Evolutionary conservation across 2,329 filamentous ascomycete species (phyloP), one percentile per base, ranked within the genome.

Genomic region (Aspergillus ochraceus): DNA sequence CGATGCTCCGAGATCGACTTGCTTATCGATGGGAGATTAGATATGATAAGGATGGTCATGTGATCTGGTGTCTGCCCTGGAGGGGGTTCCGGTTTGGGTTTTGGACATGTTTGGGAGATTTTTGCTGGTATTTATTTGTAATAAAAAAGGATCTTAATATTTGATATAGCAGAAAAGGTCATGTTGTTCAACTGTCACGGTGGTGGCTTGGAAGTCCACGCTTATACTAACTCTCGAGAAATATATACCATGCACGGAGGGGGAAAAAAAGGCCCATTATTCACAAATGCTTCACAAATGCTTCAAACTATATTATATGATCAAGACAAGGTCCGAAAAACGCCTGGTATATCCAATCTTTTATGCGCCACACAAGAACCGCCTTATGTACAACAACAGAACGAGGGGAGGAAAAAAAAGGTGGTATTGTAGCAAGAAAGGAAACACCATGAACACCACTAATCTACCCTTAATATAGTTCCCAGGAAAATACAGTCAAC

Each of bases 341-440:
- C 57, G 52, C 57, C 57, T 63, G 60, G 60, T 60, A 63, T 63
- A 63, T 59, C 60, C 50, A 22, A 58, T 60, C 53, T 55, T 53
- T 55, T 49, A 14, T 54, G 52, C 36, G 54, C 50, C 55, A 60
- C 29, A 58, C 29, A 58, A 12, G 54, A 58, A 49, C 32, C 29
- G 29, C 45, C 54, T 53, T 62, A 64, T 64, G 45, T 64, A 65
- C 63, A 60, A 52, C 50, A 55, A 32, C n/a, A 58, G 14, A 57
- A 49, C 39, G 45, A 45, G 20, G 57, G 42, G 19, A 29, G 45
- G 45, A 24, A 29, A 52, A 49, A 11, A 32, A 26, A 49, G 14
- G 36, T 42, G 36, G 36, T 42, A 42, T 42, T 29, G 47, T 24
- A 52, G 53, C 22, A 42, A 56, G 49, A 32, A 30, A 52, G 54